A percentile compares a stretch with the other conserved stretches of the same genome.
These are phyloP conservation scores for Gymnopilus dilepis DNA, from an alignment of 768 basidiomycete genomes.

Conservation along the genomic window DNA sequence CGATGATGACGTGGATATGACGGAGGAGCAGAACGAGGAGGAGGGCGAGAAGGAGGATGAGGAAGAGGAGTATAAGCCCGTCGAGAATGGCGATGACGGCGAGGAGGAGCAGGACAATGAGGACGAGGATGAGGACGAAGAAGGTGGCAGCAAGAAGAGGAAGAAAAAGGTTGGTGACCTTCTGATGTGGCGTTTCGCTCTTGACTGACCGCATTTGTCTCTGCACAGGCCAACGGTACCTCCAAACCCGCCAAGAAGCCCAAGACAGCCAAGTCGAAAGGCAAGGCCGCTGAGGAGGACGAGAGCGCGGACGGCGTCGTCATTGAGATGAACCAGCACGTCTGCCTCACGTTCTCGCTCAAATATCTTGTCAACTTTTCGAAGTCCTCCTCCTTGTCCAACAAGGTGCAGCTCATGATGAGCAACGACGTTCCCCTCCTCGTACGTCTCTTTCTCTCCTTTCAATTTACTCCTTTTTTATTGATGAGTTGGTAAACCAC, in stretches of 20 bases:
- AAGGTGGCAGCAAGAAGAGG: constrained; percentile 66
- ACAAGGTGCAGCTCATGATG: constrained; percentile 34
- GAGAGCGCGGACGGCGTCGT: constrained; percentile 59
- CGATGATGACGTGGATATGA: constrained; percentile 56
- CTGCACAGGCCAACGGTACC: constrained; percentile 37
- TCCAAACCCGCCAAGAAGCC: constrained; percentile 52
- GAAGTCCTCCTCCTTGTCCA: constrained; percentile 74
- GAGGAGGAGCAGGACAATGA: constrained; percentile 52
- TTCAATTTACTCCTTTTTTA: constrained; percentile 9
- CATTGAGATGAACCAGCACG: constrained; percentile 90
- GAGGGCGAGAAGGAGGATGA: constrained; percentile 67
- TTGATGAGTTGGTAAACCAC: background rate
- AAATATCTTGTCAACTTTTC: constrained; percentile 98
- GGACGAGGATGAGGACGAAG: constrained; percentile 57
- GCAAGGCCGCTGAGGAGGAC: constrained; percentile 63
- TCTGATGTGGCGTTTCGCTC: background rate
- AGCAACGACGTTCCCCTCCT: constrained; percentile 34
- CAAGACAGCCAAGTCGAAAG: constrained; percentile 55
- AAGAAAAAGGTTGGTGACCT: constrained; percentile 62
- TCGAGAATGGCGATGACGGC: constrained; percentile 50
- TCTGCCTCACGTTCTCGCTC: constrained; percentile 91
- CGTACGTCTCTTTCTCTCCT: constrained; percentile 24
- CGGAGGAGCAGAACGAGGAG: constrained; percentile 51
- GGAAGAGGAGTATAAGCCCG: constrained; percentile 35
- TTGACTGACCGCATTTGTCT: constrained; percentile 7